A percentile compares a stretch with the other conserved stretches of the same genome.
Evolutionary conservation across 129 eudicot species (phyloP).

Genomic region (Apium graveolens): DNA sequence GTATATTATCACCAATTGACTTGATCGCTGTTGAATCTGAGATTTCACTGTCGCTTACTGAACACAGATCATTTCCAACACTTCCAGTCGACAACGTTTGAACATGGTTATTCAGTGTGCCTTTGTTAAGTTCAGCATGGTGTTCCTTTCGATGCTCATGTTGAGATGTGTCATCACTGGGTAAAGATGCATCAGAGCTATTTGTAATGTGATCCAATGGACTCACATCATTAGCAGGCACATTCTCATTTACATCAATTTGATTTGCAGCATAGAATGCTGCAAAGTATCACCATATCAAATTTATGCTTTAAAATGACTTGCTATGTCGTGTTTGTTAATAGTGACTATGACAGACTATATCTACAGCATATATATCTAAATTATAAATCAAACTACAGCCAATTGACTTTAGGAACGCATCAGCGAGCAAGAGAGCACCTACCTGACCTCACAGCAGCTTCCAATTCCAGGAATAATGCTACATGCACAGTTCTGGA

Average conservation of each 20-base stretch:
- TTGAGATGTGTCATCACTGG: background rate
- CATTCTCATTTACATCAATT: slow-evolving; percentile 22
- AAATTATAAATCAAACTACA: background rate
- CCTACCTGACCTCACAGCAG: slow-evolving; percentile 75
- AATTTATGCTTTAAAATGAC: slow-evolving; percentile 13
- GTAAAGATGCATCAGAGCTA: slow-evolving; percentile 22
- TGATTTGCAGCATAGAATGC: slow-evolving; percentile 50
- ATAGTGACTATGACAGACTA: background rate
- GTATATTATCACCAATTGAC: background rate
- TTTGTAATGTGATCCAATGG: slow-evolving; percentile 25
- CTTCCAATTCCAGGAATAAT: slow-evolving; percentile 82
- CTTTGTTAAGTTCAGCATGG: background rate
- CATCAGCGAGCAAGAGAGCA: slow-evolving; percentile 19
- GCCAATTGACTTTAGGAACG: background rate
- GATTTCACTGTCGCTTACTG: background rate
- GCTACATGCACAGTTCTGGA: slow-evolving; percentile 81
- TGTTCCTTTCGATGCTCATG: background rate
- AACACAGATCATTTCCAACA: background rate
- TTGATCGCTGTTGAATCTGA: background rate
- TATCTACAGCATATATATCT: background rate
- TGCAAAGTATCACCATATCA: slow-evolving; percentile 30
- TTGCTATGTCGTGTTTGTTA: background rate
- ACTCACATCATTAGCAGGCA: slow-evolving; percentile 17
- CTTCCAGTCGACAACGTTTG: background rate
- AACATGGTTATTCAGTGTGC: background rate